Evolutionary conservation across 306 rosid genomes (phyloP), one percentile per base, ranked within the genome.

Genomic region (barrel medic (Medicago truncatula)): DNA sequence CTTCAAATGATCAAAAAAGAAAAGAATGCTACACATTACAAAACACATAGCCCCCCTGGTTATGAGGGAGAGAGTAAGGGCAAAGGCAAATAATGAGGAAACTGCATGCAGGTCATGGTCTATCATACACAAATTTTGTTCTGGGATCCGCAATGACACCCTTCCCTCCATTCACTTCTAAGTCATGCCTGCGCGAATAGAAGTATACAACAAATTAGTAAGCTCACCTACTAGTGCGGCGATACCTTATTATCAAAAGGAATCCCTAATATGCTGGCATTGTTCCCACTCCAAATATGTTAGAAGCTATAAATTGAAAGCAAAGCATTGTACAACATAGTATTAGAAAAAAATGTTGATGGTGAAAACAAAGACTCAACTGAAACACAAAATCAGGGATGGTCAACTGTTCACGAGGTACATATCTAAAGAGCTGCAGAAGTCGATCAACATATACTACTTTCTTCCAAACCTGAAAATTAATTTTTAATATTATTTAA

Each of bases 101-200:
- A 87, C 67, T 8, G 62, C 64, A 52, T 52, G 28, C 50, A 31
- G 10, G 73, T 75, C 86, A 88, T 1, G 97, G 96, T 76, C 95
- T 95, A 67, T 89, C 96, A 74, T 89, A 95, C 50, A 96, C 99
- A 49, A 87, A 96, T 40, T 89, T 92, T 31, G 99, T 92, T 80
- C 99, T 83, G 2, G 97, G 98, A 53, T 96, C 99, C 47, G 88
- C 97, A 36, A 90, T 87, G 18, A 92, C 86, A 74, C 98, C 96
- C 86, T 92, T 96, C 80, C 98, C 99, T 82, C 99, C 99, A 62
- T 92, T 96, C 76, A 96, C 99, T 82, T 92, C 99, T 59, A 92
- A 82, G 87, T 96, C 99, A 62, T 96, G 98, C 96, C 99, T 95
- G 85, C 47, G 21, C 74, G 66, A 77, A 81, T n/a, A 49, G 5